Evolutionary conservation across 768 basidiomycete genomes (phyloP).

Genomic region (Serendipita sp.): DNA sequence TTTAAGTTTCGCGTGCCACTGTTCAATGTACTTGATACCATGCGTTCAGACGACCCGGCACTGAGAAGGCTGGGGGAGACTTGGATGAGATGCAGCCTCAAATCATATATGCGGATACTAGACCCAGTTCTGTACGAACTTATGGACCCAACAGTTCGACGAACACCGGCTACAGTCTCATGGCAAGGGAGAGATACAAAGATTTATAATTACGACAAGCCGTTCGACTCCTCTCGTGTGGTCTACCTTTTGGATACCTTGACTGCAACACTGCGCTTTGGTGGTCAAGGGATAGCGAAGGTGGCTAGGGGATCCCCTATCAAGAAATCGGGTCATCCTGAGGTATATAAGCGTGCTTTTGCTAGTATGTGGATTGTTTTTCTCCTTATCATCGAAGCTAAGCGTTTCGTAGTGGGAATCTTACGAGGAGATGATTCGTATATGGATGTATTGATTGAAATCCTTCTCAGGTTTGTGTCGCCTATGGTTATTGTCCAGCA

Average conservation of each 20-base stretch:
- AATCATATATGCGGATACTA: slow-evolving; percentile 81
- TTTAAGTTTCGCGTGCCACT: slow-evolving; percentile 71
- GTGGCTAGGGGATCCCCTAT: slow-evolving; percentile 48
- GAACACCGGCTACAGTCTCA: slow-evolving; percentile 31
- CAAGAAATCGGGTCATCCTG: slow-evolving; percentile 46
- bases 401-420: slow-evolving; percentile 20
- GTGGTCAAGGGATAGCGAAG: slow-evolving; percentile 76
- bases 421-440: slow-evolving; percentile 45
- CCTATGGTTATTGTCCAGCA: not conserved
- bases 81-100: slow-evolving; percentile 91
- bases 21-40: slow-evolving; percentile 70
- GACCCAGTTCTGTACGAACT: slow-evolving; percentile 76
- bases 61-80: slow-evolving; percentile 74
- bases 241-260: slow-evolving; percentile 64
- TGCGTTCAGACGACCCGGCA: slow-evolving; percentile 59
- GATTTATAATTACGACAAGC: slow-evolving; percentile 48
- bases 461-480: slow-evolving; percentile 45
- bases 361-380: slow-evolving; percentile 27
- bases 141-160: slow-evolving; percentile 49
- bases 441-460: slow-evolving; percentile 56
- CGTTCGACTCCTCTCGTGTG: slow-evolving; percentile 61
- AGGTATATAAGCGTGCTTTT: slow-evolving; percentile 44
- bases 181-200: slow-evolving; percentile 51
- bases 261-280: slow-evolving; percentile 64
- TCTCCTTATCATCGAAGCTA: not conserved